Conservation (phyloP, 2,329 filamentous ascomycete genomes). For the Scopulariopsis brevicaulis region DNA sequence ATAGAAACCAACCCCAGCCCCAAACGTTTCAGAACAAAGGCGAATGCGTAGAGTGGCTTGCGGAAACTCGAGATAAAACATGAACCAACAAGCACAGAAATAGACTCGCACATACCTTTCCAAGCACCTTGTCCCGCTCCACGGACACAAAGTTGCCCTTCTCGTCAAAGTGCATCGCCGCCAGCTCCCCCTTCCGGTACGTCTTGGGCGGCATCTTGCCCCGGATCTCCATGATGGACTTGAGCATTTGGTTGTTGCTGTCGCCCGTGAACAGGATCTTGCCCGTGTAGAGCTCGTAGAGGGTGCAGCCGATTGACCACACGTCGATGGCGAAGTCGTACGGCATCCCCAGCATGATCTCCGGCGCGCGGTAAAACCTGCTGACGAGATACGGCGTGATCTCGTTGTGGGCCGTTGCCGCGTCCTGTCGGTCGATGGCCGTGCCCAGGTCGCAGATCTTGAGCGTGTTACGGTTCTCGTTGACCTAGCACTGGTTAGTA, state of each 20-base stretch:
- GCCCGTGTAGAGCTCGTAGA: constrained; percentile 94
- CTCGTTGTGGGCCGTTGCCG: constrained; percentile 59
- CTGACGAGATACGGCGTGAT: constrained; percentile 93
- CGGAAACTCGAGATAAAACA: constrained; percentile 7
- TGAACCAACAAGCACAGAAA: constrained; percentile 8
- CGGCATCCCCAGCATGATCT: constrained; percentile 93
- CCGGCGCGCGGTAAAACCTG: constrained; percentile 92
- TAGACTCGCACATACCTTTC: constrained; percentile 47
- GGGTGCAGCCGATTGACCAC: constrained; percentile 95
- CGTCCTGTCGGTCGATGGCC: constrained; percentile 81
- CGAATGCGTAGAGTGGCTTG: not conserved
- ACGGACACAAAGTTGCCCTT: constrained; percentile 73
- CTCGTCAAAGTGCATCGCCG: constrained; percentile 72
- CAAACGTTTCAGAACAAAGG: not conserved
- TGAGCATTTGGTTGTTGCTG: constrained; percentile 98
- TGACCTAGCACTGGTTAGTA: constrained; percentile 41
- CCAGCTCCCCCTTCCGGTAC: constrained; percentile 70
- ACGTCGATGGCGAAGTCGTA: constrained; percentile 93
- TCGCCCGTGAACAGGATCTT: constrained; percentile 93
- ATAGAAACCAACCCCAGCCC: not conserved
- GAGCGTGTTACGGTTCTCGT: constrained; percentile 69
- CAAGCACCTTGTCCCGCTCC: constrained; percentile 78
- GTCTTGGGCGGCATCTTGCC: constrained; percentile 87
- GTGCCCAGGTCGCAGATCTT: constrained; percentile 97
- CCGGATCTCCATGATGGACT: constrained; percentile 89